Conservation (phyloP, 2,329 filamentous ascomycete genomes). For the Didymella exigua region DNA sequence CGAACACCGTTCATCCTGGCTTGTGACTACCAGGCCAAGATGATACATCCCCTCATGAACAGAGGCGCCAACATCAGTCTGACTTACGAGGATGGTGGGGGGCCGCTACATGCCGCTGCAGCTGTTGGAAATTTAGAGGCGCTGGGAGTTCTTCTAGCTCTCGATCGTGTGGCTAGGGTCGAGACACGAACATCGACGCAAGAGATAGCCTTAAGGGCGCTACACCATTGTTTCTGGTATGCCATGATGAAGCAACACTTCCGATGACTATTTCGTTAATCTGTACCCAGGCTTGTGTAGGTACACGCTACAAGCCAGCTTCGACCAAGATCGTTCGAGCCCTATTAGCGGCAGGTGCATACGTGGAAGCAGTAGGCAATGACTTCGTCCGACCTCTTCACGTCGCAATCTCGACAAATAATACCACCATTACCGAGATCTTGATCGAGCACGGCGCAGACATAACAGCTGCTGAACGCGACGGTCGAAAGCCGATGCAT, state of each 20-base stretch:
- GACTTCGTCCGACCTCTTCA: constrained; percentile 22
- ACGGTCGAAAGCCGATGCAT: background rate
- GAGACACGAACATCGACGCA: constrained; percentile 10
- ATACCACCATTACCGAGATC: background rate
- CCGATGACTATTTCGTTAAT: background rate
- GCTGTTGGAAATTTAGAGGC: constrained; percentile 15
- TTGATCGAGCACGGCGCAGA: background rate
- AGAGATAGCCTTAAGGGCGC: background rate
- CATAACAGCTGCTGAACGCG: background rate
- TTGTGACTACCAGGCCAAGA: constrained; percentile 9
- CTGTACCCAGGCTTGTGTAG: constrained; percentile 6
- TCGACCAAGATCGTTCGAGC: constrained; percentile 10
- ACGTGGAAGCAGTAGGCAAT: constrained; percentile 17
- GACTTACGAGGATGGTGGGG: constrained; percentile 14
- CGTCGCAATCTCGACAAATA: constrained; percentile 21
- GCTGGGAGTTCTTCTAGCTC: constrained; percentile 11
- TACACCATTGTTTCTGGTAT: background rate
- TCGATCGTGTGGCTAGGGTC: background rate
- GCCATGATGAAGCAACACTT: background rate
- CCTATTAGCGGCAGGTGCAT: constrained; percentile 27
- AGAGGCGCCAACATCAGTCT: constrained; percentile 19
- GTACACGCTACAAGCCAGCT: constrained; percentile 19
- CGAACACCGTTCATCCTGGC: constrained; percentile 25
- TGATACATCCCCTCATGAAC: constrained; percentile 15
- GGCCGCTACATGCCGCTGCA: constrained; percentile 24